Base-by-base conservation (phyloP, 805 yeast genomes). In the Candida michaelii region DNA sequence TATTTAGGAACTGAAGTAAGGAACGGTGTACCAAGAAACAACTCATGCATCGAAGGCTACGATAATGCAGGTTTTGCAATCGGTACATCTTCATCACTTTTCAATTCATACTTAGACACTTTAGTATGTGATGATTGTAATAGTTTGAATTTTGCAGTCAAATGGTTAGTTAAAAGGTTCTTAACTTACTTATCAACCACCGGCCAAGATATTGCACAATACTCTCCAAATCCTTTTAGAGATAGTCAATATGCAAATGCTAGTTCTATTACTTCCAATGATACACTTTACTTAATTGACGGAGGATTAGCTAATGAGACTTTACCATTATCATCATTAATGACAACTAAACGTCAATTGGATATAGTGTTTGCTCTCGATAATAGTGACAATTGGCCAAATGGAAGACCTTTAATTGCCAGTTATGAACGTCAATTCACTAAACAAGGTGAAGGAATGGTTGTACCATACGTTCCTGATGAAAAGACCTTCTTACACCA, bases 221-320 rank as follows among this genome's bases (percentile, higher is more conserved):
- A 54, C 42, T 50, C 48, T 13, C 73, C 73, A 6, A 68, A 68
- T 45, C 73, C 73, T 24, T 68, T 68, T 43, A 62, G 46, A 43
- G 47, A 51, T 15, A 60, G 68, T 2, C 45, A 58, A 42, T 63
- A 52, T 43, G 60, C 70, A 29, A 44, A 39, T 4, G 51, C 61
- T 14, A 39, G 54, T 7, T 21, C 25, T 27, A 35, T 49, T 27
- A 41, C 18, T 17, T 17, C 39, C 3, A 56, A 55, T 32, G 63
- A 62, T 30, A 62, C 69, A 1, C 58, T 68, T 37, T 62, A 55
- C 46, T 56, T 69, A 40, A 57, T 66, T 36, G 74, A 69, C 43
- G 74, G 74, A 4, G 74, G 74, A 3, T 48, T 66, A 23, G 71
- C 61, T 0, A 68, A 69, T 7, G 71, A 68, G 45, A 47, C 56